Evolutionary conservation across 441 rosid species (phyloP), one percentile per base, ranked within the genome.

Genomic region (Erodium moschatum): DNA sequence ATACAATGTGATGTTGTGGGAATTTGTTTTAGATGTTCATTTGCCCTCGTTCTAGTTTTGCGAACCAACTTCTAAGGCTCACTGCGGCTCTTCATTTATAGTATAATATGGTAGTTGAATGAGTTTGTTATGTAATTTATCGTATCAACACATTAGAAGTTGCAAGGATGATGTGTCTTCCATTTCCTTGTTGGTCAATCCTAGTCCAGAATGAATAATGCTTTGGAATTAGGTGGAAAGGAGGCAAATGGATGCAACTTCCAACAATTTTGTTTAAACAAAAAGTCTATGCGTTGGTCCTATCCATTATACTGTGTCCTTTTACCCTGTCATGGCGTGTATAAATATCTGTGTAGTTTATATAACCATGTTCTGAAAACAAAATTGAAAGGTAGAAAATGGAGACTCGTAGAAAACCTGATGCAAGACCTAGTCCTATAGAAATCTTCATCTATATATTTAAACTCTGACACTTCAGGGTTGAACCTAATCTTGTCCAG

Each of bases 121-220:
- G 44, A 40, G 44, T 40, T 40, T 40, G 44, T 40, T 40, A 40
- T 9, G 44, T 40, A 6, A 40, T 40, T 40, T 40, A 40, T 40
- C 12, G 44, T 52, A 15, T 21, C 15, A 21, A 11, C 2, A 11
- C 5, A 61, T 11, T 21, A 6, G 15, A 21, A 61, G 35, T 61
- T 61, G 13, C 13, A 11, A 1, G 1, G 13, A 9, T 60, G 29
- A 60, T 20, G 64, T 7, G 33, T 21, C 29, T 61, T 61, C 12
- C 65, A 61, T 61, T 7, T 33, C 24, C 13, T n/a, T 60, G 20
- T 60, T 60, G 64, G 64, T 6, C 64, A 60, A 60, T 9, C 33
- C 15, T 20, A 60, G 12, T 20, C n/a, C 29, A 48, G n/a, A 11
- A 21, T 18, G 13, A 60, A 60, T 60, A 21, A 20, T 20, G 31